These are phyloP conservation scores for Phaeomoniella chlamydospora DNA, from an alignment of 2,329 filamentous ascomycete genomes.

Conservation along the genomic window DNA sequence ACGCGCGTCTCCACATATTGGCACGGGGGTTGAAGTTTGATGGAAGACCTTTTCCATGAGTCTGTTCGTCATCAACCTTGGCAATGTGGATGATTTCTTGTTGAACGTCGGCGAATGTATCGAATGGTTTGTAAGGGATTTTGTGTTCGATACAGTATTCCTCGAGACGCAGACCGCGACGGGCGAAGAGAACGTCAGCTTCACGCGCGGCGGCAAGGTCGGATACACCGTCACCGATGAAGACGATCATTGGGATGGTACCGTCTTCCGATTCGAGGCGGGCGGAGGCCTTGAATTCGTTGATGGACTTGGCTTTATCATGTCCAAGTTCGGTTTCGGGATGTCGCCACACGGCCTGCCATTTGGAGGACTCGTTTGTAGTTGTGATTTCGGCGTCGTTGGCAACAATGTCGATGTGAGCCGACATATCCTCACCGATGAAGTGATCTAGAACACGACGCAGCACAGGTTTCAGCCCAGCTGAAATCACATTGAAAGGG, in stretches of 20 bases:
- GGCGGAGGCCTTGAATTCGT: slow-evolving; percentile 42
- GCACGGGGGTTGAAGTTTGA: slow-evolving; percentile 52
- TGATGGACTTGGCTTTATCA: slow-evolving; percentile 52
- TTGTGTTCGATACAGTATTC: slow-evolving; percentile 50
- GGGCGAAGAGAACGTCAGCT: slow-evolving; percentile 54
- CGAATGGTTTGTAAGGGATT: slow-evolving; percentile 47
- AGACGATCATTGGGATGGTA: slow-evolving; percentile 51
- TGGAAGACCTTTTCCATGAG: slow-evolving; percentile 43
- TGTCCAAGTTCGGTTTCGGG: slow-evolving; percentile 48
- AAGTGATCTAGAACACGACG: slow-evolving; percentile 48
- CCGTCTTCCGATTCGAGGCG: slow-evolving; percentile 42
- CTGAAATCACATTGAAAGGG: slow-evolving; percentile 56
- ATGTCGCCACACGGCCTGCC: slow-evolving; percentile 55
- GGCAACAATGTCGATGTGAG: slow-evolving; percentile 51
- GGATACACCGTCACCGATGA: slow-evolving; percentile 56
- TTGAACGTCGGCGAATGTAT: slow-evolving; percentile 54
- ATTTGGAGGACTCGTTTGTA: slow-evolving; percentile 40
- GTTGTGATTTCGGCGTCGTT: slow-evolving; percentile 45
- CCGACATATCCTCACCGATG: slow-evolving; percentile 44
- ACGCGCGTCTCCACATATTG: slow-evolving; percentile 52
- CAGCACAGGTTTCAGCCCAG: slow-evolving; percentile 51
- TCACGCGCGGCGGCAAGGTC: slow-evolving; percentile 52
- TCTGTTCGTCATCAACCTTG: slow-evolving; percentile 45
- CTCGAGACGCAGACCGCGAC: slow-evolving; percentile 49
- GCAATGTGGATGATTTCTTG: slow-evolving; percentile 42